Evolutionary conservation across 306 rosid species (phyloP), one percentile per base, ranked within the genome.

Genomic region (Medicago lupulina): DNA sequence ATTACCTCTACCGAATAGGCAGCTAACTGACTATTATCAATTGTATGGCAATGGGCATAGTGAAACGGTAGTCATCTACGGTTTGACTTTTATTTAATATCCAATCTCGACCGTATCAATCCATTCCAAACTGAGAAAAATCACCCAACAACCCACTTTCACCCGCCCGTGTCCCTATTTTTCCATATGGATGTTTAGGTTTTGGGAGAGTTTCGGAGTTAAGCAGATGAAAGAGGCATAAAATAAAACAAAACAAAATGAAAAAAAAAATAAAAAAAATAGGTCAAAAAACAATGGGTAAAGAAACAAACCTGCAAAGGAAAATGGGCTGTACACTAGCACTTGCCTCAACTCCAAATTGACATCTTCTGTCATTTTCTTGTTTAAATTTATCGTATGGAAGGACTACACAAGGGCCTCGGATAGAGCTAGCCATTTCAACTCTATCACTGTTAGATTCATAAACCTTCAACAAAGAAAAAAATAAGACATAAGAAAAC

Each of bases 391-490:
- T 88, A 17, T 81, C 76, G 31, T 81, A 82, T 65, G 97, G 88
- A 60, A 96, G 93, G 84, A 96, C 92, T 87, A 88, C 86, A 68
- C 99, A 92, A 7, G 84, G 96, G 39, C 99, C 96, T 73, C 60
- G 88, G 79, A 96, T 88, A 74, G 83, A 76, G 58, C 91, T 89
- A 66, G 84, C 92, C 92, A 82, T 85, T 85, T 88, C 86, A 66
- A 86, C 81, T 77, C 87, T 77, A 54, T 85, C 83, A 74, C 88
- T 86, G 83, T 90, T 87, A 68, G 98, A 90, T 78, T 91, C 89
- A 75, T 92, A 92, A 19, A 96, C 97, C 99, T 96, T 69, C 67
- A 80, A 23, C 62, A 79, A 70, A 67, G 57, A 71, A 64, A 67
- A 53, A 77, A 77, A 60, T 58, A 11, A 57, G 76, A 46, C 49